Evolutionary conservation across 441 rosid species (phyloP).

Genomic region (Mallotus japonicus): DNA sequence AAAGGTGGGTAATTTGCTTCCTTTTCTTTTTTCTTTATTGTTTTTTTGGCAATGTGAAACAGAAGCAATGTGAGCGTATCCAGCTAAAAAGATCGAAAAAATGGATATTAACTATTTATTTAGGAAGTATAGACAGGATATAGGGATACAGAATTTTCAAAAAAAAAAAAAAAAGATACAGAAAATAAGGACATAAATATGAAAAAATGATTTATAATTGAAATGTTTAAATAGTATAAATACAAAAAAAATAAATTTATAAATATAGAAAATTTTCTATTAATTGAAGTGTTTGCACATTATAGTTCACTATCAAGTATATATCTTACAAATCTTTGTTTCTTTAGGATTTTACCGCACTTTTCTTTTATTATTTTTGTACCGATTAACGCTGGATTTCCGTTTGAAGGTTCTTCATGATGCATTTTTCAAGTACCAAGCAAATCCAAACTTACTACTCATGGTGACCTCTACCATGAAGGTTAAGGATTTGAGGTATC

Average conservation of each 20-base stretch:
- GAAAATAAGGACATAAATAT: no score
- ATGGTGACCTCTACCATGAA: conserved; percentile 91
- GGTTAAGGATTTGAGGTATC: conserved; percentile 98
- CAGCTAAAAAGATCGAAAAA: conserved; percentile 97
- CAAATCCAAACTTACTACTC: conserved; percentile 91
- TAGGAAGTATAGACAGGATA: no score
- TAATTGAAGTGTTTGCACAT: no score
- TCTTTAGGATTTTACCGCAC: not conserved
- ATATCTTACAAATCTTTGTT: conserved; percentile 13
- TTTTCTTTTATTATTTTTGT: not conserved
- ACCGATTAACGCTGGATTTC: conserved; percentile 6
- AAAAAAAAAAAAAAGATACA: no score
- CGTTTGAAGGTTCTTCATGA: conserved; percentile 88
- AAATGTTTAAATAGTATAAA: no score
- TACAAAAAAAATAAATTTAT: no score
- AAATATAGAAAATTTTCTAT: no score
- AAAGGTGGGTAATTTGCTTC: no score
- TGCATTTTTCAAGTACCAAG: conserved; percentile 97
- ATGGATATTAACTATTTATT: conserved; percentile 52
- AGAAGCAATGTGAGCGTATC: conserved; percentile 97
- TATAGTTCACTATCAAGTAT: conserved; percentile 88
- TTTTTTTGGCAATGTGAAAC: no score
- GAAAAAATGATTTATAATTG: no score
- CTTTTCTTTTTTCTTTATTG: no score
- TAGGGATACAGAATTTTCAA: no score